Evolutionary conservation across 495 filamentous ascomycete species (phyloP).

Genomic region (Amorphotheca resinae): DNA sequence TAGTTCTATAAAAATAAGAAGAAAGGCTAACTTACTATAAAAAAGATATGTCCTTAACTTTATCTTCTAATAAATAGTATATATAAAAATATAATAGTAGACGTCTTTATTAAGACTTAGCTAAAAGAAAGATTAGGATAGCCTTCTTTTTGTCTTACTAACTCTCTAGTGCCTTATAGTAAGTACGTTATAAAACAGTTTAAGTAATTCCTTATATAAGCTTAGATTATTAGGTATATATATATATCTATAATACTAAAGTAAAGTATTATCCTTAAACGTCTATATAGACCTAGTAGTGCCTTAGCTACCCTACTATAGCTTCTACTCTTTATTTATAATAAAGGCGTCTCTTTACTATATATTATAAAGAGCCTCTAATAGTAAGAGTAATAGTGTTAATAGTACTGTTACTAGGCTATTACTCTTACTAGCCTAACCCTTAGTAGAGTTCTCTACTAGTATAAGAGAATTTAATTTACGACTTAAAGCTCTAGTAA

Average conservation of each 20-base stretch:
- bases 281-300: neutral
- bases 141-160: neutral
- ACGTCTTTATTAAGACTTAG: neutral
- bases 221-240: neutral
- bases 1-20: neutral
- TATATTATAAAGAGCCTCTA: neutral
- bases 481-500: neutral
- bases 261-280: neutral
- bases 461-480: neutral
- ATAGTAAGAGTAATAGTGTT: neutral
- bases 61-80: neutral
- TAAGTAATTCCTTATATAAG: neutral
- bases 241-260: neutral
- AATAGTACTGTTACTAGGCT: neutral
- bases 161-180: neutral
- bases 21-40: neutral
- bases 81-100: neutral
- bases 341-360: neutral
- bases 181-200: neutral
- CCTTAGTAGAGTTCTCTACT: too few relatives aligned
- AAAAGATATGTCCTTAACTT: neutral
- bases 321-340: neutral
- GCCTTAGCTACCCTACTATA: neutral
- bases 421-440: neutral
- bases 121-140: neutral